phyloP scores from a whole-genome alignment of 2,329 filamentous ascomycete genomes.

The Escovopsis sp. region DNA sequence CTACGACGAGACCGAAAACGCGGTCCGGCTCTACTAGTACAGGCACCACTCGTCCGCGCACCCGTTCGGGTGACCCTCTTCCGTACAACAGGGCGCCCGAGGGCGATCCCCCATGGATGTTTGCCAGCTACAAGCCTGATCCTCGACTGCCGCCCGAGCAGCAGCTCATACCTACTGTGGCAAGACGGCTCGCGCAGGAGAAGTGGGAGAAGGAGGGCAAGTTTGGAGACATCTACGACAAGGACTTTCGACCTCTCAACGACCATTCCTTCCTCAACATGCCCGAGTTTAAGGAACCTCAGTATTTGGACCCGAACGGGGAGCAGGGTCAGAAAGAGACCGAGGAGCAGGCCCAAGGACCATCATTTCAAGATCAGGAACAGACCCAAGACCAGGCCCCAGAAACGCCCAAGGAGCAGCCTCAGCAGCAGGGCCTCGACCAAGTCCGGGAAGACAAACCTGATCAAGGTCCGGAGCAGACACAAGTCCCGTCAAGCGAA shows the following conservation, averaged over 20 bases:
- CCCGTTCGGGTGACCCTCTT: constrained; percentile 43
- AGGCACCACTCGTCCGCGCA: constrained; percentile 43
- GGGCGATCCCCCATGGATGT: constrained; percentile 90
- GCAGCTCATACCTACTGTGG: constrained; percentile 88
- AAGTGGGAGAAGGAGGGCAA: constrained; percentile 90
- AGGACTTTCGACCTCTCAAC: constrained; percentile 71
- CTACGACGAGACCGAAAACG: constrained; percentile 44
- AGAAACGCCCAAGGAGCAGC: too few species aligned
- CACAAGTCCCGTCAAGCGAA: constrained; percentile 26
- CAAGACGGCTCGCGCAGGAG: constrained; percentile 79
- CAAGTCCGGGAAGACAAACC: too few species aligned
- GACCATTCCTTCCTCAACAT: constrained; percentile 28
- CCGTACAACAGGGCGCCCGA: constrained; percentile 48
- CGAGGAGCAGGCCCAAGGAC: not conserved
- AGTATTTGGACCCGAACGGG: constrained; percentile 1
- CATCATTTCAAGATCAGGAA: not conserved
- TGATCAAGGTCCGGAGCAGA: constrained; percentile 10
- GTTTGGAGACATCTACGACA: constrained; percentile 73
- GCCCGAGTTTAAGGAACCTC: constrained; percentile 30
- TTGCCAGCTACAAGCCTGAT: constrained; percentile 90
- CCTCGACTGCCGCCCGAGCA: constrained; percentile 87
- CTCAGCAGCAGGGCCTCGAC: constrained; percentile 8
- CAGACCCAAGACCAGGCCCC: not conserved
- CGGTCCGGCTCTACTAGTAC: constrained; percentile 37
- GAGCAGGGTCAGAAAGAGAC: constrained; percentile 6